Percentiles rank a stretch among this genome's conserved stretches.
phyloP scores from a whole-genome alignment of 345 rosid species.

The Litchi chinensis region DNA sequence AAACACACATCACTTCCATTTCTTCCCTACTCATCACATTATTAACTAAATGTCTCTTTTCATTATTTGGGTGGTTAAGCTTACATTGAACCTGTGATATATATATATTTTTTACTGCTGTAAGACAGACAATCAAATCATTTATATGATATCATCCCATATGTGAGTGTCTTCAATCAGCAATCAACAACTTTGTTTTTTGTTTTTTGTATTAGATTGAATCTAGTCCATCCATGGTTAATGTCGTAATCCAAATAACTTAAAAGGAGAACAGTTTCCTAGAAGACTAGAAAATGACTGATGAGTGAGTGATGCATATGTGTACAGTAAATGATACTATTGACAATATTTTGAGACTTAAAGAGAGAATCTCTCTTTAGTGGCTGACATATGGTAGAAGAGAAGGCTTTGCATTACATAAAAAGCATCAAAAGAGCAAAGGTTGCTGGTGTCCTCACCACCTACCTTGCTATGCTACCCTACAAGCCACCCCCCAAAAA shows the following conservation, averaged over 20 bases:
- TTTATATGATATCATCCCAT: too few species aligned
- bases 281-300: slow-evolving; percentile 27
- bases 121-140: too few species aligned
- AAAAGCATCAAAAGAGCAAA: slow-evolving; percentile 40
- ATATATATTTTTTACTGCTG: too few species aligned
- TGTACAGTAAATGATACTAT: slow-evolving; percentile 17
- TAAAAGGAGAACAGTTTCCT: slow-evolving; percentile 2
- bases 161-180: too few species aligned
- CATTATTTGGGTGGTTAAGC: neutral
- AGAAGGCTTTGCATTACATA: slow-evolving; percentile 30
- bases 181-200: too few species aligned
- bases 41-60: neutral
- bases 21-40: neutral
- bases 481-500: slow-evolving; percentile 5
- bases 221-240: neutral
- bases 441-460: slow-evolving; percentile 23
- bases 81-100: slow-evolving; percentile 8
- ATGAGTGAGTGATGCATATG: neutral
- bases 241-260: neutral
- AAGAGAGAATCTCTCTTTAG: slow-evolving; percentile 28
- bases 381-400: slow-evolving; percentile 22
- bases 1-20: neutral
- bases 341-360: neutral
- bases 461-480: slow-evolving; percentile 1
- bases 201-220: too few species aligned